Conservation (phyloP, 495 filamentous ascomycete genomes). For the Annulohypoxylon bovei region DNA sequence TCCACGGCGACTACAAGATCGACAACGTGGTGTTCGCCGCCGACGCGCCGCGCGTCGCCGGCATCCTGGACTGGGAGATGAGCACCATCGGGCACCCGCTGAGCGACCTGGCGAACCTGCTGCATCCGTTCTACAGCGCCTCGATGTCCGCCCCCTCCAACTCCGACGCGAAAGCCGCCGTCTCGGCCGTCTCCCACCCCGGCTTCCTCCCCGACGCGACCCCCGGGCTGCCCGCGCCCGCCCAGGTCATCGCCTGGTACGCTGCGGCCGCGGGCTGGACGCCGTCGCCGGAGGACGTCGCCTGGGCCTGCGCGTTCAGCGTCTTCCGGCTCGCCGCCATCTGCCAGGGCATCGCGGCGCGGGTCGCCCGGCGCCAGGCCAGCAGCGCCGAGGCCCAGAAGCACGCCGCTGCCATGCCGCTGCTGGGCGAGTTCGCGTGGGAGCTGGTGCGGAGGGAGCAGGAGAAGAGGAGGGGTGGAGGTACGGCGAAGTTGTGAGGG, state of each 20-base stretch:
- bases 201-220: constrained; percentile 69
- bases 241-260: constrained; percentile 82
- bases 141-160: constrained; percentile 33
- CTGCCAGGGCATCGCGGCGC: constrained; percentile 92
- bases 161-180: neutral
- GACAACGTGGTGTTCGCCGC: constrained; percentile 96
- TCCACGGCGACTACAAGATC: constrained; percentile 98
- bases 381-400: constrained; percentile 82
- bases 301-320: constrained; percentile 72
- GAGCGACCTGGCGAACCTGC: constrained; percentile 83
- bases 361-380: constrained; percentile 85
- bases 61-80: constrained; percentile 97
- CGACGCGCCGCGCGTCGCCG: constrained; percentile 87
- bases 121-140: constrained; percentile 71
- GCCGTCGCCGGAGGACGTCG: constrained; percentile 69
- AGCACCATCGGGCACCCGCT: constrained; percentile 94
- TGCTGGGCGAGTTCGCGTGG: constrained; percentile 81
- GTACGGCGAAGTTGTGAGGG: constrained; percentile 27
- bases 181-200: constrained; percentile 48
- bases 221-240: constrained; percentile 77
- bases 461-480: constrained; percentile 13
- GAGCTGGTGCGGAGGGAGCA: constrained; percentile 55
- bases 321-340: constrained; percentile 76
- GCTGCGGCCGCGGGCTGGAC: constrained; percentile 75
- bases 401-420: constrained; percentile 71